Evolutionary conservation across 495 filamentous ascomycete species (phyloP), one percentile per base, ranked within the genome.

Genomic region (Aspergillus sclerotiicarbonarius): DNA sequence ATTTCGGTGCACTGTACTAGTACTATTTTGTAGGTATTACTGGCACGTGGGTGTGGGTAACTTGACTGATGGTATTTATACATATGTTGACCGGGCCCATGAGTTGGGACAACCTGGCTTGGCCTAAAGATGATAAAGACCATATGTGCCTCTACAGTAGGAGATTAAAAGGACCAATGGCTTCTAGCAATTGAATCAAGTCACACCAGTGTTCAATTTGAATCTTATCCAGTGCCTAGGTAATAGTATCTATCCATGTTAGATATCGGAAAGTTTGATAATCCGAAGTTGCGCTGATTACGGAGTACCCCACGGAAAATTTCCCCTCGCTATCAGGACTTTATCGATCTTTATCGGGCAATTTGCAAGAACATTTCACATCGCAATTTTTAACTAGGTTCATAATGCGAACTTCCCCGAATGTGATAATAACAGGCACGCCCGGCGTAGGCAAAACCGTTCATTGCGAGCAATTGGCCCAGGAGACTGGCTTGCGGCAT

Each of bases 361-460:
- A 9, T 37, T 43, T 43, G 20, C 19, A 30, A 31, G 20, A 6
- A 33, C 45, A 32, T 43, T 37, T 29, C 3, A 37, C 32, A 50
- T 25, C 2, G 52, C 33, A 20, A 12, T 25, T 21, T 18, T 48
- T 54, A 7, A 29, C 56, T 41, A 39, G 45, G 50, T 30, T 32
- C 58, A 80, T 64, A 60, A 72, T 71, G 66, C 84, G 90, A 63
- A 80, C 74, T 13, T 74, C 80, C 56, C 94, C 94, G 30, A 98
- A 98, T 71, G 90, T 98, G 67, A 88, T 98, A 55, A 80, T 98
- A 60, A 97, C 94, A 51, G 94, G 94, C 62, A 98, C 94, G 31
- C 94, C 94, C 6, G 95, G 94, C 51, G 90, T 93, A 21, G 94
- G 94, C 68, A 98, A 98, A 76, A 96, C 91, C 16, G 90, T 87